Percentiles rank a stretch among this genome's conserved stretches.
Conservation (phyloP, 495 filamentous ascomycete species). For the Melanomma pulvis-pyrius region DNA sequence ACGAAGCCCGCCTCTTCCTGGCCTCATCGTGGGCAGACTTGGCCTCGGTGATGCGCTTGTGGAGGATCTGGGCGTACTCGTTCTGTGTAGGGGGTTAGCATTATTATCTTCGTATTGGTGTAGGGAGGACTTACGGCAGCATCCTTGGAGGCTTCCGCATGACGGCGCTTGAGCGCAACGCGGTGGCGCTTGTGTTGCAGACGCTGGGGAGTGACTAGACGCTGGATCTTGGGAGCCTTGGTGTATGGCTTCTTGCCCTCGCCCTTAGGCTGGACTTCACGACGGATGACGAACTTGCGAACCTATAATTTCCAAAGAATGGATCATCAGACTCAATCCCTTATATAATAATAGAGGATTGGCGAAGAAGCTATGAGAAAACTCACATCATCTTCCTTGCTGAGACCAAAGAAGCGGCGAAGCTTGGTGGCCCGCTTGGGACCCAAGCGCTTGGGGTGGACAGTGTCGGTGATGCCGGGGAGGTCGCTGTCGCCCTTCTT, state of each 20-base stretch:
- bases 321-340: slow-evolving; percentile 12
- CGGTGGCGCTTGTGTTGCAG: slow-evolving; percentile 99
- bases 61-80: slow-evolving; percentile 91
- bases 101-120: slow-evolving; percentile 21
- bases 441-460: slow-evolving; percentile 96
- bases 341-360: slow-evolving; percentile 35
- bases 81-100: slow-evolving; percentile 56
- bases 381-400: slow-evolving; percentile 99
- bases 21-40: slow-evolving; percentile 87
- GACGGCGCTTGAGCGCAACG: slow-evolving; percentile 95
- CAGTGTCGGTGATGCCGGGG: slow-evolving; percentile 92
- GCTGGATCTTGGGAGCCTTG: slow-evolving; percentile 99
- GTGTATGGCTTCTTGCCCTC: slow-evolving; percentile 97
- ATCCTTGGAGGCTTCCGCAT: slow-evolving; percentile 91
- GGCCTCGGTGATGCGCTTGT: slow-evolving; percentile 93
- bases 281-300: slow-evolving; percentile 98
- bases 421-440: slow-evolving; percentile 99
- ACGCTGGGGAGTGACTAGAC: slow-evolving; percentile 98
- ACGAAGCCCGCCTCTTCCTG: slow-evolving; percentile 93
- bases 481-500: slow-evolving; percentile 95
- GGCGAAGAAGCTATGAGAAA: slow-evolving; percentile 53
- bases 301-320: slow-evolving; percentile 58
- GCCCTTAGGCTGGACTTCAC: slow-evolving; percentile 86
- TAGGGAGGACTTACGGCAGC: slow-evolving; percentile 80
- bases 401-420: slow-evolving; percentile 95